Evolutionary conservation across 352 stramenopile species (phyloP).

Genomic region (Phytophthora pini): DNA sequence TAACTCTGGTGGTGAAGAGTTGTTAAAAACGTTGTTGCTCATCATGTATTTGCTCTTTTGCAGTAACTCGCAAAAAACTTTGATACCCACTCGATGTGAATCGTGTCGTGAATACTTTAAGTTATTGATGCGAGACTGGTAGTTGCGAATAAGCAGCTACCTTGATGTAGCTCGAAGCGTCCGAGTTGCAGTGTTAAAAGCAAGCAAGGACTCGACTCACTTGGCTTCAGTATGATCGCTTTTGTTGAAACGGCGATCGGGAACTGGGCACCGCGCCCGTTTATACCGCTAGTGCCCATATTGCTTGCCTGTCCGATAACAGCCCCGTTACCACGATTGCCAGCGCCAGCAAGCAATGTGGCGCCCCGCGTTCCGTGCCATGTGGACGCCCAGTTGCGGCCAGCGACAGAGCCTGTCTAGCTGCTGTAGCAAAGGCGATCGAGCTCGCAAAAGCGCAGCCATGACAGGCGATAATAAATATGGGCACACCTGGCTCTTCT

Average conservation of each 20-base stretch:
- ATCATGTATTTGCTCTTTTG: too few species aligned
- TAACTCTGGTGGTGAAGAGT: too few species aligned
- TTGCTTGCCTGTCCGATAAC: slow-evolving; percentile 1
- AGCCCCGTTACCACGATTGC: background rate
- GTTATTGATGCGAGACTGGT: too few species aligned
- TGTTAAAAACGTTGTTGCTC: too few species aligned
- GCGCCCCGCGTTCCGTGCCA: background rate
- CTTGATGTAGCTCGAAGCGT: too few species aligned
- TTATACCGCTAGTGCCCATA: slow-evolving; percentile 7
- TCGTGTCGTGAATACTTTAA: too few species aligned
- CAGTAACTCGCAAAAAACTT: too few species aligned
- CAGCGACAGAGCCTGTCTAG: background rate
- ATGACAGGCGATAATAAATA: slow-evolving; percentile 21
- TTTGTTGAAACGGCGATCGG: slow-evolving; percentile 4
- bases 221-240: slow-evolving; percentile 2
- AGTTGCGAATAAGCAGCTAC: too few species aligned
- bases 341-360: background rate
- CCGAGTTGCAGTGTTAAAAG: background rate
- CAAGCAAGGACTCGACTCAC: slow-evolving; percentile 1
- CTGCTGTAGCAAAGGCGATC: background rate
- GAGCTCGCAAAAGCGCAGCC: slow-evolving; percentile 6
- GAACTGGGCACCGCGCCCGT: slow-evolving; percentile 8
- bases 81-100: too few species aligned
- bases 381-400: slow-evolving; percentile 5
- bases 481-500: slow-evolving; percentile 20